A percentile compares a stretch with the other conserved stretches of the same genome.
phyloP scores from a whole-genome alignment of 805 yeast genomes.

The Hanseniaspora mollemarum region DNA sequence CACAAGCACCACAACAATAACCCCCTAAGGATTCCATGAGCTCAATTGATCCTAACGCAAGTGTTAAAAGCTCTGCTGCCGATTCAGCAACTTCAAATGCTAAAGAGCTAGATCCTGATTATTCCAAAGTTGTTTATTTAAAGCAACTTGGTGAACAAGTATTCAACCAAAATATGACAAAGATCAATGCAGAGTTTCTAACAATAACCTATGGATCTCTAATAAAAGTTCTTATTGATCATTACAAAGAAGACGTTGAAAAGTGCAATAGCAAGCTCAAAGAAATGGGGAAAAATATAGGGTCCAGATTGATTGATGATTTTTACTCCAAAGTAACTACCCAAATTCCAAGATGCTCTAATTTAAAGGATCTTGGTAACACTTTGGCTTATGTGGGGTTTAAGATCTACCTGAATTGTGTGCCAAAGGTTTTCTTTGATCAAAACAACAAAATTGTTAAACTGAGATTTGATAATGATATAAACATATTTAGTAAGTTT shows the following conservation, averaged over 20 bases:
- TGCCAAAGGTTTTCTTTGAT: slow-evolving; percentile 40
- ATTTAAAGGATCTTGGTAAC: slow-evolving; percentile 78
- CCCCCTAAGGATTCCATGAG: no score
- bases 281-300: slow-evolving; percentile 91
- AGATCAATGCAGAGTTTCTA: slow-evolving; percentile 83
- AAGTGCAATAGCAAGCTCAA: slow-evolving; percentile 77
- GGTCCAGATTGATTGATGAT: slow-evolving; percentile 82
- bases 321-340: slow-evolving; percentile 62
- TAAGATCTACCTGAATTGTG: slow-evolving; percentile 73
- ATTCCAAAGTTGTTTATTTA: slow-evolving; percentile 2
- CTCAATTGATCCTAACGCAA: not conserved
- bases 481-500: slow-evolving; percentile 83
- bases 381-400: slow-evolving; percentile 78
- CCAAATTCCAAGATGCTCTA: slow-evolving; percentile 69
- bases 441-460: slow-evolving; percentile 1
- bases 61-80: not conserved
- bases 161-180: slow-evolving; percentile 41
- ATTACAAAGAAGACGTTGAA: slow-evolving; percentile 59
- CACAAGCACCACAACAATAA: no score
- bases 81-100: not conserved
- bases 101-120: not conserved
- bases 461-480: slow-evolving; percentile 6
- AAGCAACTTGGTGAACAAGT: slow-evolving; percentile 12
- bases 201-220: slow-evolving; percentile 92
- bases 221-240: slow-evolving; percentile 82